A percentile compares a stretch with the other conserved stretches of the same genome.
Conservation (phyloP, 78 protist species). For the Polysphondylium violaceum region DNA sequence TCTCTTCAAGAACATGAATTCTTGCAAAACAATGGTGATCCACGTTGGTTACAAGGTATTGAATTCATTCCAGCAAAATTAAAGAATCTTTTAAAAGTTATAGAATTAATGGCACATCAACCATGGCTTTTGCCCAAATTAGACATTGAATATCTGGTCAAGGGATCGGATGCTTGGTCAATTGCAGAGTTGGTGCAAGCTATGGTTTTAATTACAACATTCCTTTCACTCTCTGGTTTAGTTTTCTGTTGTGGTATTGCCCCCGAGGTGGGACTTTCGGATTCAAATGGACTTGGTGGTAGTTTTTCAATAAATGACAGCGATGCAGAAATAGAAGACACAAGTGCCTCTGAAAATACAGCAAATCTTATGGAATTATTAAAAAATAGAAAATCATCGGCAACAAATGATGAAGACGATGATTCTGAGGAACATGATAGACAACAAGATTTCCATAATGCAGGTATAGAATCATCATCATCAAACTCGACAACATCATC, state of each 20-base stretch:
- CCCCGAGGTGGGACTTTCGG: constrained; percentile 77
- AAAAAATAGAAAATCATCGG: constrained; percentile 15
- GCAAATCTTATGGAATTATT: constrained; percentile 67
- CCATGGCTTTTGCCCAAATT: constrained; percentile 87
- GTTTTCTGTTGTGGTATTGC: constrained; percentile 86
- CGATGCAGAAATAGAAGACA: constrained; percentile 71
- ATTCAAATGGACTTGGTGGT: background rate
- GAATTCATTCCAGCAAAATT: constrained; percentile 84
- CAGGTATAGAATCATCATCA: constrained; percentile 45
- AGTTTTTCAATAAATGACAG: constrained; percentile 58
- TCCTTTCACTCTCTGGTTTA: constrained; percentile 83
- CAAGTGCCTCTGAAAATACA: constrained; percentile 44
- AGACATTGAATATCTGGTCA: constrained; percentile 78
- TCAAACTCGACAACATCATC: constrained; percentile 10
- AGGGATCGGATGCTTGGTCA: constrained; percentile 87
- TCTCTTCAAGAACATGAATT: constrained; percentile 87
- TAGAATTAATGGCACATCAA: constrained; percentile 84
- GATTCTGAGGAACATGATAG: constrained; percentile 22
- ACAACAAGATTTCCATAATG: constrained; percentile 75
- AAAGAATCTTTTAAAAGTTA: constrained; percentile 76
- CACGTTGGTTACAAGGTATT: constrained; percentile 86
- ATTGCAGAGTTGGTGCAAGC: constrained; percentile 89
- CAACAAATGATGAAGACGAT: constrained; percentile 37
- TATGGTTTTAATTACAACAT: constrained; percentile 82
- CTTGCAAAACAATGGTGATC: constrained; percentile 79